Evolutionary conservation across 2,329 filamentous ascomycete species (phyloP).

Genomic region (Aspergillus sp.): DNA sequence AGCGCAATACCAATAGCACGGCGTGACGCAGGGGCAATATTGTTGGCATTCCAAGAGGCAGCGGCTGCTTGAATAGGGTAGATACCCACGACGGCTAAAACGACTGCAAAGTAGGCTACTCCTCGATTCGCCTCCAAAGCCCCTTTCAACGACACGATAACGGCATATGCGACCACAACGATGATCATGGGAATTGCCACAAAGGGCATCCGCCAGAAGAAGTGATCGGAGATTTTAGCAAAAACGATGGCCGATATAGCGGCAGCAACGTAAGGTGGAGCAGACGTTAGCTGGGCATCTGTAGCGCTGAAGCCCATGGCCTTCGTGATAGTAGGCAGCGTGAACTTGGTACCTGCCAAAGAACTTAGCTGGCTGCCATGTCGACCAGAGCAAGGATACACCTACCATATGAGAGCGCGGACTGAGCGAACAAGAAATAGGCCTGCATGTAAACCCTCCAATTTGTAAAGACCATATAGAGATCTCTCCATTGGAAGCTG

Average conservation of each 20-base stretch:
- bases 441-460: constrained; percentile 15
- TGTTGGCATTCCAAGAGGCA: constrained; percentile 26
- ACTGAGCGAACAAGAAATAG: constrained; percentile 26
- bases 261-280: constrained; percentile 24
- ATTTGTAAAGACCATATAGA: constrained; percentile 5
- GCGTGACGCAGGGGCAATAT: constrained; percentile 21
- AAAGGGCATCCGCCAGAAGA: constrained; percentile 26
- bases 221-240: constrained; percentile 20
- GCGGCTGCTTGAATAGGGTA: constrained; percentile 27
- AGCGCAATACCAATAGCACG: constrained; percentile 22
- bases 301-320: constrained; percentile 34
- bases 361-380: not conserved
- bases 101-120: constrained; percentile 22
- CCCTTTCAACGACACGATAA: constrained; percentile 23
- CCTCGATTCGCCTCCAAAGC: constrained; percentile 17
- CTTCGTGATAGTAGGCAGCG: constrained; percentile 37
- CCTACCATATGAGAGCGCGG: constrained; percentile 21
- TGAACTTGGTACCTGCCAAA: constrained; percentile 35
- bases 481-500: constrained; percentile 3
- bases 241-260: constrained; percentile 23
- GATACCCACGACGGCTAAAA: constrained; percentile 22
- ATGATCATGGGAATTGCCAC: constrained; percentile 18
- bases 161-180: constrained; percentile 15
- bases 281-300: constrained; percentile 31
- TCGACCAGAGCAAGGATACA: not conserved